A percentile compares a stretch with the other conserved stretches of the same genome.
phyloP scores from a whole-genome alignment of 768 basidiomycete species.

The Panus rudis region DNA sequence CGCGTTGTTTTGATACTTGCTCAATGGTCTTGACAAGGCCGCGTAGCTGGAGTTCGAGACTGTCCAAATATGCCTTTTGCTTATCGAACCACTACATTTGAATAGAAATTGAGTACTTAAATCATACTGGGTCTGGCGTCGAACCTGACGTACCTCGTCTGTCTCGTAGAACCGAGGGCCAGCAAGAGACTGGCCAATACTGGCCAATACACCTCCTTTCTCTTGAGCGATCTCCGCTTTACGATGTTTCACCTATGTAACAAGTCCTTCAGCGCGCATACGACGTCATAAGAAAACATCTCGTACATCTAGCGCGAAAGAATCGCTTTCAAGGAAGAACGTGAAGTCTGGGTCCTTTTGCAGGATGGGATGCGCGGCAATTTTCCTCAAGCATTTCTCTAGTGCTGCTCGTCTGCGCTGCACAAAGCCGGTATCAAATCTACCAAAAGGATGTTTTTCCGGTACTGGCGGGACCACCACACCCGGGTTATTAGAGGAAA shows the following conservation, averaged over 20 bases:
- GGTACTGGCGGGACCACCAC: slow-evolving; percentile 96
- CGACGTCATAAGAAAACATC: not conserved
- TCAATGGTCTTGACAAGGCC: slow-evolving; percentile 85
- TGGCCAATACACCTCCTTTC: slow-evolving; percentile 76
- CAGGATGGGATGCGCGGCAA: slow-evolving; percentile 85
- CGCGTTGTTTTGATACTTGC: slow-evolving; percentile 72
- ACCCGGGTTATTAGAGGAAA: slow-evolving; percentile 88
- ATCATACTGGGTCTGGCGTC: not conserved
- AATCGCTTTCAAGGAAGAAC: slow-evolving; percentile 90
- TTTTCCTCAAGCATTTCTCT: slow-evolving; percentile 89
- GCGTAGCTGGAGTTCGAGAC: slow-evolving; percentile 83
- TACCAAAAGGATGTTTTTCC: slow-evolving; percentile 80
- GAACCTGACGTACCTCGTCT: slow-evolving; percentile 54
- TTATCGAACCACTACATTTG: slow-evolving; percentile 93
- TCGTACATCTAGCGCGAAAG: slow-evolving; percentile 81
- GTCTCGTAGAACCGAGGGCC: slow-evolving; percentile 84
- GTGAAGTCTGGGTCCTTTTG: slow-evolving; percentile 83
- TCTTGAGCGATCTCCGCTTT: slow-evolving; percentile 73
- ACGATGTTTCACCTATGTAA: slow-evolving; percentile 73
- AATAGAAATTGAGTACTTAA: not conserved
- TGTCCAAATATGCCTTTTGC: slow-evolving; percentile 79
- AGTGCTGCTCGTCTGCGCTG: slow-evolving; percentile 77
- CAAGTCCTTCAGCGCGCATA: slow-evolving; percentile 4
- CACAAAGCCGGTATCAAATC: slow-evolving; percentile 91
- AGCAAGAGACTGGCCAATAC: slow-evolving; percentile 69